Evolutionary conservation across 1,284 basidiomycete species (phyloP).

Genomic region (Schizopora paradoxa): DNA sequence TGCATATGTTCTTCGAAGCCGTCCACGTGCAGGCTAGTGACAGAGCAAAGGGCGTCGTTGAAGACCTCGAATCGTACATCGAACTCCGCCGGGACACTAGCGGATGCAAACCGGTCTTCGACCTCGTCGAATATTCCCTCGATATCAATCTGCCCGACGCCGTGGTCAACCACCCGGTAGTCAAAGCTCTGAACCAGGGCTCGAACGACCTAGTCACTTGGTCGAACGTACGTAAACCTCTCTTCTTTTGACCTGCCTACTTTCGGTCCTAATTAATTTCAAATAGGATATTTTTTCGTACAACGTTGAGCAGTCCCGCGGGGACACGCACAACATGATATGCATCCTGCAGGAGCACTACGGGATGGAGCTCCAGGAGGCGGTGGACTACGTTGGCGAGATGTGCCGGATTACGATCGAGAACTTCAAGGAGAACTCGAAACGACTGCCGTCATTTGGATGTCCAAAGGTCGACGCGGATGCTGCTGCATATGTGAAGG

Average conservation of each 20-base stretch:
- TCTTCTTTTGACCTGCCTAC: neutral
- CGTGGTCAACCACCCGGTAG: slow-evolving; percentile 32
- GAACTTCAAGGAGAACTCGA: slow-evolving; percentile 30
- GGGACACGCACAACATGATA: slow-evolving; percentile 41
- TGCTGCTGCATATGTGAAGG: slow-evolving; percentile 32
- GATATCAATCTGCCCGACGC: slow-evolving; percentile 35
- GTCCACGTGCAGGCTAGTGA: slow-evolving; percentile 32
- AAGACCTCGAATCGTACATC: slow-evolving; percentile 37
- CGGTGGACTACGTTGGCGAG: slow-evolving; percentile 37
- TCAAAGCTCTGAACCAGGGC: slow-evolving; percentile 32
- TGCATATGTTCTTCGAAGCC: slow-evolving; percentile 35
- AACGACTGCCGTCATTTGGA: slow-evolving; percentile 33
- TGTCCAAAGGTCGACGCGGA: slow-evolving; percentile 30
- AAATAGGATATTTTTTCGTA: slow-evolving; percentile 39
- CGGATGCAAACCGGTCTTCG: slow-evolving; percentile 36
- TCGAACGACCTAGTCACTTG: slow-evolving; percentile 39
- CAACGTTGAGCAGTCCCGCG: slow-evolving; percentile 38
- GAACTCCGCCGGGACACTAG: slow-evolving; percentile 29
- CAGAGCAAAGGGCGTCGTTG: slow-evolving; percentile 28
- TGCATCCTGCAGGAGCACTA: slow-evolving; percentile 27
- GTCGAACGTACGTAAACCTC: slow-evolving; percentile 34
- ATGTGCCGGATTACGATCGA: slow-evolving; percentile 35
- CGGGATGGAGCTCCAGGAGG: slow-evolving; percentile 33
- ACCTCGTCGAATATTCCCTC: slow-evolving; percentile 37
- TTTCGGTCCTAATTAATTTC: slow-evolving; percentile 1